These are phyloP conservation scores for Trichoderma asperelloides DNA, from an alignment of 495 filamentous ascomycete species.

Conservation along the genomic window DNA sequence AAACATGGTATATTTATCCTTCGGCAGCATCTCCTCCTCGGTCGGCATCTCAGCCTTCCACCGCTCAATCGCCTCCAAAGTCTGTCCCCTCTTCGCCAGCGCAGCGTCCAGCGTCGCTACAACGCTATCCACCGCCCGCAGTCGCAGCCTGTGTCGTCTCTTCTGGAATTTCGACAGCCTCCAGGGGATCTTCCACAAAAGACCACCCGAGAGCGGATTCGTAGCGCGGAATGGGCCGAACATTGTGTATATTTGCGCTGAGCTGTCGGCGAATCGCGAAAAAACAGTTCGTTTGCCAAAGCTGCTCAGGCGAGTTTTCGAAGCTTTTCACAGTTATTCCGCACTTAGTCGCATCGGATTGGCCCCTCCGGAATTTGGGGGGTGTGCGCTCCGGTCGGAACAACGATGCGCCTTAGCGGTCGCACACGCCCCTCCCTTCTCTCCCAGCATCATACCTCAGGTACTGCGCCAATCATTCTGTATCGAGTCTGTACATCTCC, in stretches of 20 bases:
- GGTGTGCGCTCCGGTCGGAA: neutral
- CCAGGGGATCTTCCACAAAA: constrained; percentile 90
- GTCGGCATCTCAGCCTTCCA: constrained; percentile 96
- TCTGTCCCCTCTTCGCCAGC: constrained; percentile 59
- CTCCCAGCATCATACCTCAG: neutral
- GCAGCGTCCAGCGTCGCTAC: constrained; percentile 69
- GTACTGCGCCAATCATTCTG: neutral
- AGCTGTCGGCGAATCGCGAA: neutral
- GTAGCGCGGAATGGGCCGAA: constrained; percentile 69
- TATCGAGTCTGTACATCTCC: neutral
- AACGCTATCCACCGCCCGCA: constrained; percentile 76
- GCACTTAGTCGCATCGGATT: constrained; percentile 4
- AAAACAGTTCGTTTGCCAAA: too few species aligned
- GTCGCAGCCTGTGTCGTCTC: constrained; percentile 74
- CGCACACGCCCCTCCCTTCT: constrained; percentile 1
- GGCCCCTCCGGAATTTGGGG: neutral
- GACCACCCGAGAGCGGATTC: constrained; percentile 43
- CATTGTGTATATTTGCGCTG: constrained; percentile 33
- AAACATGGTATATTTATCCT: constrained; percentile 97
- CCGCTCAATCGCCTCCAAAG: constrained; percentile 61
- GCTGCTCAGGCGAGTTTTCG: neutral
- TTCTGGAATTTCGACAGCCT: constrained; percentile 87
- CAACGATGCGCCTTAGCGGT: neutral
- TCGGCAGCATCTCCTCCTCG: constrained; percentile 90
- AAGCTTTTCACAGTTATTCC: neutral